Conservation (phyloP, 169 alveolate species). For the Plasmodium ovale region DNA sequence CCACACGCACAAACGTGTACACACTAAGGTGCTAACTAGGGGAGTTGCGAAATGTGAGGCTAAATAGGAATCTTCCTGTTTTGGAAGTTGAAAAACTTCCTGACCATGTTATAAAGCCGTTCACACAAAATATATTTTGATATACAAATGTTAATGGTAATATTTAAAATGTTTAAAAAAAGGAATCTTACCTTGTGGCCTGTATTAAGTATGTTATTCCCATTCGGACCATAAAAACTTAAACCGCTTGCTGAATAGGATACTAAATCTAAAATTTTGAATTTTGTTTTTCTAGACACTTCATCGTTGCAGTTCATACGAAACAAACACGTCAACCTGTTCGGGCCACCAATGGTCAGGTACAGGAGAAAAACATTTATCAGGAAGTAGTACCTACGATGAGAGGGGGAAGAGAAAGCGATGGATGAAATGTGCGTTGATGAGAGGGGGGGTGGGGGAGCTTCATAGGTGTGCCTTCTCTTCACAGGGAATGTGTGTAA, state of each 20-base stretch:
- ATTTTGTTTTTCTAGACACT: constrained; percentile 81
- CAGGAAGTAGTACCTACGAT: constrained; percentile 79
- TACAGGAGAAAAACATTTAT: constrained; percentile 80
- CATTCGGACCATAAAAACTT: constrained; percentile 90
- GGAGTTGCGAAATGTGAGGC: too few species aligned
- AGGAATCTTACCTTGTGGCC: constrained; percentile 79
- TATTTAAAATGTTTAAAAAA: constrained; percentile 13
- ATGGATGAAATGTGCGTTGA: too few species aligned
- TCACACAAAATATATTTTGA: constrained; percentile 69
- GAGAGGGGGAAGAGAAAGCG: not conserved
- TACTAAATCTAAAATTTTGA: constrained; percentile 85
- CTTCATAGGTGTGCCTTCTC: not conserved
- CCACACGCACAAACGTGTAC: too few species aligned
- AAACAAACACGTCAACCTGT: constrained; percentile 88
- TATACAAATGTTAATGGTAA: constrained; percentile 37
- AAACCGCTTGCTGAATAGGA: constrained; percentile 89
- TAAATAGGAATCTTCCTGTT: constrained; percentile 50
- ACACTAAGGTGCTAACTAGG: too few species aligned
- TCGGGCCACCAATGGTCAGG: constrained; percentile 88
- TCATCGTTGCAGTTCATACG: constrained; percentile 92
- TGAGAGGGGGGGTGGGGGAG: not conserved
- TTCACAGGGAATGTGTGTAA: constrained; percentile 78
- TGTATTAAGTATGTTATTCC: constrained; percentile 85
- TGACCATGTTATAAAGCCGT: constrained; percentile 38
- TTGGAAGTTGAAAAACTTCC: constrained; percentile 52